Evolutionary conservation across 1,284 basidiomycete species (phyloP), one percentile per base, ranked within the genome.

Genomic region (Naganishia albida): DNA sequence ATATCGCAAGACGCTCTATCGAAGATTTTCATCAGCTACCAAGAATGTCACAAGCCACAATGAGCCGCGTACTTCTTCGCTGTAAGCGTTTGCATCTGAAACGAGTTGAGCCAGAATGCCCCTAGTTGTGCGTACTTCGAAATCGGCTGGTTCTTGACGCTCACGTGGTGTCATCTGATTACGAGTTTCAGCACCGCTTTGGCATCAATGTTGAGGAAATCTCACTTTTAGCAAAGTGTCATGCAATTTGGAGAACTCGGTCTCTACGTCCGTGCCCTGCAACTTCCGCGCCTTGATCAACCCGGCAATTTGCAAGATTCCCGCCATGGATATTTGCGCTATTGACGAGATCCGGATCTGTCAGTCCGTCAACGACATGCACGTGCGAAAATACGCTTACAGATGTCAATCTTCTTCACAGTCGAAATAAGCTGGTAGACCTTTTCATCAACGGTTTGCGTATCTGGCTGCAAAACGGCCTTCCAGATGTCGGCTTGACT

Each of bases 231-330:
- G 25, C 7, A 60, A 39, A 8, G 46, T 46, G 34, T 60, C 20
- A 12, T 48, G 46, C 43, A 60, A 50, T 48, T 42, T 60, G 15
- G 30, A 10, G 46, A 60, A 60, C 23, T 60, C 57, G 16, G 43
- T 20, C n/a, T 50, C 57, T 26, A 46, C 57, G 2, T 48, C 46
- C 13, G 46, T 16, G 23, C 30, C 46, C 18, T 60, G 28, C 13
- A 49, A 23, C 39, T 50, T 60, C 23, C 57, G 46, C 13, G 57
- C 46, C 40, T 60, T 60, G 46, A 60, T 49, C 15, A 60, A 49
- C 10, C 46, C 57, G 13, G 57, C 57, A 8, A 60, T 60, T n/a
- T 60, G 57, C 8, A 60, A n/a, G 34, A 60, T 60, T 12, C 57
- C 57, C 2, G 57, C 48, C 7, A 40, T 49, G 7, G 57, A 60